Base-by-base conservation (phyloP, 1,139 yeast species). In the Yarrowia galli region DNA sequence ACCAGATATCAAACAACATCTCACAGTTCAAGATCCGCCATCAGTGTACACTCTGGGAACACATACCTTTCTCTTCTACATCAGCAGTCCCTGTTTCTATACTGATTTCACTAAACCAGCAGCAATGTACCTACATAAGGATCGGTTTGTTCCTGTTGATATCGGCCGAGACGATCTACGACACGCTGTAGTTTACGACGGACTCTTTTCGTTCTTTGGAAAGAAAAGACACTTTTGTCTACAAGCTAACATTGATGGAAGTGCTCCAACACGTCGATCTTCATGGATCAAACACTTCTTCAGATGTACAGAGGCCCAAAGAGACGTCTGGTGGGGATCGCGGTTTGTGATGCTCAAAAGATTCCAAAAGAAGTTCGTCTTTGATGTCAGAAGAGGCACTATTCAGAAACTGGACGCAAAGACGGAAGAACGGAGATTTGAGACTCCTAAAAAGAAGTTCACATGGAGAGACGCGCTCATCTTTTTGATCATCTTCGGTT, bases 41-140 rank as follows among this genome's bases (percentile, higher is more conserved):
- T 28, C 38, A 5, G 6, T 49, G 23, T 49, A 49, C 54, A 28
- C 54, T 32, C 16, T 49, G 16, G 54, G 54, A 12, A 18, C n/a
- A 10, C 54, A 49, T 13, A 49, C 54, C 10, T 49, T 49, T 32
- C 23, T 49, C 16, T 49, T 49, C 15, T 49, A 49, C 35, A 46
- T 22, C 5, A 5, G n/a, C 40, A 49, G 53, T 16, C 36, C 4
- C 3, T 25, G 35, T 20, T 25, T 7, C 13, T 46, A 46, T 20
- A 1, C 35, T 0, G 35, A 7, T 4, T 48, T 48, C 10, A 0
- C 15, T 12, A 25, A 8, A 2, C 53, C 54, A 10, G 38, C 54
- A n/a, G 54, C 54, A 5, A 10, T 32, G 54, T 49, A 49, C 18
- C 38, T 49, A 4, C 5, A 4, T 1, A 28, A 32, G 12, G 16